These are phyloP conservation scores for Calonectria hongkongensis DNA, from an alignment of 2,329 filamentous ascomycete genomes.

Conservation along the genomic window DNA sequence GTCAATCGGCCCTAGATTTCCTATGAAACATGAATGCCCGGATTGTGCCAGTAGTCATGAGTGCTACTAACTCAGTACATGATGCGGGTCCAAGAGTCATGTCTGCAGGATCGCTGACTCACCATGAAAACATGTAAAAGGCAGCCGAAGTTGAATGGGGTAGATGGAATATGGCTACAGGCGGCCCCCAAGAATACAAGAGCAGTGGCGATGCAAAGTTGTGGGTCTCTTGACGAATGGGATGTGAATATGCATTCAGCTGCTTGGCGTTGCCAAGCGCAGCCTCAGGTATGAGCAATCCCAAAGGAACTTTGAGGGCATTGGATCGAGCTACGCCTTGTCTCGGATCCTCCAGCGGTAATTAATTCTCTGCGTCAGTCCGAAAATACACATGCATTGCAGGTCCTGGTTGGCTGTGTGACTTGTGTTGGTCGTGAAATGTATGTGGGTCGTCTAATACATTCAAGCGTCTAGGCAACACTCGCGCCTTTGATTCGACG, in stretches of 20 bases:
- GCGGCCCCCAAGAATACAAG: conserved; percentile 42
- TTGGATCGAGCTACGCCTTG: too few species aligned
- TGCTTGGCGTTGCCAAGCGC: not conserved
- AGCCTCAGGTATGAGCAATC: not conserved
- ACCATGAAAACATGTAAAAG: conserved; percentile 21
- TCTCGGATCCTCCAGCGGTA: too few species aligned
- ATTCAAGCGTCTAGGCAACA: not conserved
- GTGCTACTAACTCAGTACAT: too few species aligned
- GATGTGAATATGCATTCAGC: conserved; percentile 39
- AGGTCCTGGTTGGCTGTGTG: too few species aligned
- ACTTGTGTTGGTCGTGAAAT: not conserved
- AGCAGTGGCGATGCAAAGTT: conserved; percentile 37
- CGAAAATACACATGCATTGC: too few species aligned
- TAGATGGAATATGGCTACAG: conserved; percentile 41
- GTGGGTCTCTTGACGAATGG: not conserved
- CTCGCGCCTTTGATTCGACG: not conserved
- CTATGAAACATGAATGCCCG: too few species aligned
- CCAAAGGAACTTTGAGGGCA: too few species aligned
- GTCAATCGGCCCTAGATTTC: too few species aligned
- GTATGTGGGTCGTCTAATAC: not conserved
- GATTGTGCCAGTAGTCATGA: too few species aligned
- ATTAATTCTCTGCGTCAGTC: too few species aligned
- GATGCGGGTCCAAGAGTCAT: too few species aligned
- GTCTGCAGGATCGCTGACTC: not conserved
- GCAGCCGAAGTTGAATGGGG: conserved; percentile 35